Conservation (phyloP, 257 asterid species). For the Ilex aquifolium region DNA sequence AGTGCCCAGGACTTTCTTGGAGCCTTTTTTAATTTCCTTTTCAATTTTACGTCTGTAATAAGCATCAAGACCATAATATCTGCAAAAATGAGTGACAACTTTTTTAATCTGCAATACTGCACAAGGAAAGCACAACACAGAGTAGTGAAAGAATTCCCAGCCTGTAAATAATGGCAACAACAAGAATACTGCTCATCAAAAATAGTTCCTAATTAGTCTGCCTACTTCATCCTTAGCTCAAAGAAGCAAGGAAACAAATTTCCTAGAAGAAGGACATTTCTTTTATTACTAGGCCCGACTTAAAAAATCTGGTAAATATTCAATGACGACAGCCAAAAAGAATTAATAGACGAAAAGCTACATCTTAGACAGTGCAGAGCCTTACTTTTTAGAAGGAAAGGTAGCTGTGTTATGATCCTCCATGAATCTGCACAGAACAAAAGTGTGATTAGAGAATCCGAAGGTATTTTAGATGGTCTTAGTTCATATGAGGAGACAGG, state of each 20-base stretch:
- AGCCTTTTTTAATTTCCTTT: conserved; percentile 66
- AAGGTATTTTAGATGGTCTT: too few species aligned
- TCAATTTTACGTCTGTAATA: conserved; percentile 57
- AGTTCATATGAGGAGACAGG: too few species aligned
- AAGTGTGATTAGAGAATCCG: background rate
- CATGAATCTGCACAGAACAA: conserved; percentile 67
- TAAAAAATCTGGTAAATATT: too few species aligned
- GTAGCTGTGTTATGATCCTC: conserved; percentile 99
- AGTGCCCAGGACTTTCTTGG: conserved; percentile 37
- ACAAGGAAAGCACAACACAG: background rate
- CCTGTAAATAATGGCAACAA: background rate
- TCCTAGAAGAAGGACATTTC: background rate
- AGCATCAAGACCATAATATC: conserved; percentile 83
- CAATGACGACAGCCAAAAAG: too few species aligned
- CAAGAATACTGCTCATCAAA: background rate
- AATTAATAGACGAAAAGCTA: conserved; percentile 1
- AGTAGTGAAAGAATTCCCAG: background rate
- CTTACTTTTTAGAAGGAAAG: conserved; percentile 94
- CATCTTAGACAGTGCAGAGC: conserved; percentile 11
- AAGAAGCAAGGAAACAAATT: background rate
- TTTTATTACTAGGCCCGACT: too few species aligned
- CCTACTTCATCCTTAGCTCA: too few species aligned
- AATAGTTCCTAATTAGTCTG: too few species aligned
- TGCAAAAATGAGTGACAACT: conserved; percentile 25
- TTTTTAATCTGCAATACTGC: background rate